These are phyloP conservation scores for Pichia deserticola DNA, from an alignment of 805 yeast genomes.

Conservation along the genomic window DNA sequence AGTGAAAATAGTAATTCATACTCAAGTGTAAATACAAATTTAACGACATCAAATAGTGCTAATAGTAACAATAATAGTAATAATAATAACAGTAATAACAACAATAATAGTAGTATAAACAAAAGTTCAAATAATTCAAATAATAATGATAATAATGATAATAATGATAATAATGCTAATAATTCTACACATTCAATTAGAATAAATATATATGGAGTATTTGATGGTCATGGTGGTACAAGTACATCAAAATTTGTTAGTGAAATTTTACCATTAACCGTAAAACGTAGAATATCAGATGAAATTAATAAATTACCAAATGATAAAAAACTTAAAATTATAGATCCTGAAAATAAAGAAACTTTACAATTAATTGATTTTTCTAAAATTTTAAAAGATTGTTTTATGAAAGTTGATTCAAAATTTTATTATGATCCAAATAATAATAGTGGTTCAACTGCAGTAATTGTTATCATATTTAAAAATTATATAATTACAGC, in stretches of 20 bases:
- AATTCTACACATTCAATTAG: constrained; percentile 4
- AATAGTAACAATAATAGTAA: too few species aligned
- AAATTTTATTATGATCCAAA: constrained; percentile 33
- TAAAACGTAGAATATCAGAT: constrained; percentile 15
- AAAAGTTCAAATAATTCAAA: background rate
- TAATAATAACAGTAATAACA: too few species aligned
- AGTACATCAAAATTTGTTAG: constrained; percentile 50
- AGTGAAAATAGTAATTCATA: background rate
- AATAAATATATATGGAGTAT: constrained; percentile 54
- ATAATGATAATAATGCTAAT: too few species aligned
- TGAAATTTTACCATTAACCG: constrained; percentile 28
- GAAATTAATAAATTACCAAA: constrained; percentile 13
- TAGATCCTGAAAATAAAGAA: constrained; percentile 10
- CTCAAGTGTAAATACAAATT: background rate
- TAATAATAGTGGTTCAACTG: constrained; percentile 46
- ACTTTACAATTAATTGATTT: constrained; percentile 20
- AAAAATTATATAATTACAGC: constrained; percentile 46
- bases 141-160: too few species aligned
- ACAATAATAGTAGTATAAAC: too few species aligned
- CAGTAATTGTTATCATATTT: constrained; percentile 38
- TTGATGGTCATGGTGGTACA: constrained; percentile 80
- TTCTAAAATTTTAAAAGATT: constrained; percentile 31
- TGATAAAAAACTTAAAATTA: constrained; percentile 12
- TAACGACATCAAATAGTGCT: background rate
- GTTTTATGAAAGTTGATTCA: constrained; percentile 40